These are phyloP conservation scores for Odontarrhena argentea DNA, from an alignment of 345 rosid genomes.

Conservation along the genomic window DNA sequence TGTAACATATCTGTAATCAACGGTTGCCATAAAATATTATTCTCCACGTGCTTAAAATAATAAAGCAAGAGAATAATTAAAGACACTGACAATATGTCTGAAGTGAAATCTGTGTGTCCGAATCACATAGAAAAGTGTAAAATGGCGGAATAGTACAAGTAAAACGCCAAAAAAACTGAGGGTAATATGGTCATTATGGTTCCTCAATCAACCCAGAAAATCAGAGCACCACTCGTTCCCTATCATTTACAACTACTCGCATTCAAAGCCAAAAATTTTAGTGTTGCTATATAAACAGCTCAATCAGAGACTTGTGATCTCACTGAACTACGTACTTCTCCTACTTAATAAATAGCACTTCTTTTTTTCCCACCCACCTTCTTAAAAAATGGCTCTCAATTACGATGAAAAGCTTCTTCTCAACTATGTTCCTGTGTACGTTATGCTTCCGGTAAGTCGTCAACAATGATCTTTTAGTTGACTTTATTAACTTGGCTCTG, in stretches of 20 bases:
- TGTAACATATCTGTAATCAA: too few relatives aligned
- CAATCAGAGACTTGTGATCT: not conserved
- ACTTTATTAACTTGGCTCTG: not conserved
- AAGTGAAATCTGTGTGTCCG: too few relatives aligned
- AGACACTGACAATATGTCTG: too few relatives aligned
- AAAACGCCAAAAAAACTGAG: not conserved
- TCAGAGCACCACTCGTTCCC: not conserved
- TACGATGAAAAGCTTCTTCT: conserved; percentile 53
- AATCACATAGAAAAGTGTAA: too few relatives aligned
- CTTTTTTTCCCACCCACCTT: not conserved
- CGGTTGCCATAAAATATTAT: too few relatives aligned
- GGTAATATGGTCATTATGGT: not conserved
- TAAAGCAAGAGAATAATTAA: too few relatives aligned
- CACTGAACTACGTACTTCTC: conserved; percentile 15
- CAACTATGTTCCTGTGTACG: conserved; percentile 75
- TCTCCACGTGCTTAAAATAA: too few relatives aligned
- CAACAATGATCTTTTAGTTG: not conserved
- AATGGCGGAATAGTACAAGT: not conserved
- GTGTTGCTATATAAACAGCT: not conserved
- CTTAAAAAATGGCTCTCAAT: conserved; percentile 30
- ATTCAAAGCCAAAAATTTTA: not conserved
- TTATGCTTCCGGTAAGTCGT: conserved; percentile 85
- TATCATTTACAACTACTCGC: not conserved
- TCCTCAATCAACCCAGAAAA: not conserved
- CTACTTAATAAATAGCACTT: not conserved